Evolutionary conservation across 805 yeast genomes (phyloP), one percentile per base, ranked within the genome.

Genomic region (Metschnikowia hibisci): DNA sequence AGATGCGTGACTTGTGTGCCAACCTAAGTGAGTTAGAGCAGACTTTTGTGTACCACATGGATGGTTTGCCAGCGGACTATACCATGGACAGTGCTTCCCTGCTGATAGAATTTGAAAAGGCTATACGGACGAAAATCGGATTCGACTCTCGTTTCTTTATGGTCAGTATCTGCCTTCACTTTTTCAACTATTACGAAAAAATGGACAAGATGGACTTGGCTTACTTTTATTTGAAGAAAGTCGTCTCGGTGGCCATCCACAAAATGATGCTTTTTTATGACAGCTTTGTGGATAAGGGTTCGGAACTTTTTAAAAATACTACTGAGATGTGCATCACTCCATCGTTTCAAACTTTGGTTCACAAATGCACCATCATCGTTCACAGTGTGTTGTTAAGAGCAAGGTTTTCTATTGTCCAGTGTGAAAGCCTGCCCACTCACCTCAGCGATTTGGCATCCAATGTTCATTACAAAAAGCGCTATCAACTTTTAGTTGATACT

Each of bases 191-290:
- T 32, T 75, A 66, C 42, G 74, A 73, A 45, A 66, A 62, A 28
- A 36, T 48, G 12, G 58, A 57, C n/a, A 63, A 71, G 50, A 34
- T 46, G 9, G 54, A 57, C 11, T 63, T 71, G 23, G 62, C 74
- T 0, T 68, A 58, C 40, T 70, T 58, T 46, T 66, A 73, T 41
- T 34, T 66, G 39, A 64, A 64, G 39, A 70, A 69, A 50, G 51
- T 68, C 2, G 15, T 69, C 13, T 44, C 49, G 10, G 53, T 59
- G 9, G 43, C 65, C 4, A 52, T 54, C 2, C 34, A 39, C 27
- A 58, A 54, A n/a, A 43, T 58, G 50, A 47, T 56, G 54, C 62
- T 60, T 3, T 44, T 44, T 9, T 52, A 52, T 26, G 34, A 42
- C 16, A 45, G 38, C 9, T 50, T 44, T 16, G 48, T 48, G 12